Percentiles rank a stretch among this genome's conserved stretches.
Evolutionary conservation across 1,284 basidiomycete genomes (phyloP).

Genomic region (Trichosporon sp.): DNA sequence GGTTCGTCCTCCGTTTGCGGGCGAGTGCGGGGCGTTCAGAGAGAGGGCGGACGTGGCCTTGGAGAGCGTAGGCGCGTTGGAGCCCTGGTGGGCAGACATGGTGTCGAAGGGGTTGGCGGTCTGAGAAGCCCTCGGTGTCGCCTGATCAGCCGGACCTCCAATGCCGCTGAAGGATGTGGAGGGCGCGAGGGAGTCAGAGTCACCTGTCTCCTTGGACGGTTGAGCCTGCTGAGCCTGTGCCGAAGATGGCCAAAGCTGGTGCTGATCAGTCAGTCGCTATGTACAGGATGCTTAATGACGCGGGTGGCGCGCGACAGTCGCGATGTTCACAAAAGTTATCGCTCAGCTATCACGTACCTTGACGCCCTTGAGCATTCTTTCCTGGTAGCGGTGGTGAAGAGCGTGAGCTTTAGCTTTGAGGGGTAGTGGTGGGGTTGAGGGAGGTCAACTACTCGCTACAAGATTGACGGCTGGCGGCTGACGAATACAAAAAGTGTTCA

Average conservation of each 20-base stretch:
- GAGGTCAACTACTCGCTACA: neutral
- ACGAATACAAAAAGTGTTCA: neutral
- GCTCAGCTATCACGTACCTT: slow-evolving; percentile 31
- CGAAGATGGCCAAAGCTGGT: slow-evolving; percentile 47
- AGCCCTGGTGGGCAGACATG: slow-evolving; percentile 15
- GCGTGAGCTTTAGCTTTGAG: neutral
- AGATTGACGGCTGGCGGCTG: neutral
- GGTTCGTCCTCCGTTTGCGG: slow-evolving; percentile 36
- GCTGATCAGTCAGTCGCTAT: slow-evolving; percentile 11
- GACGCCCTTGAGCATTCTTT: slow-evolving; percentile 46
- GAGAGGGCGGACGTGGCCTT: slow-evolving; percentile 42
- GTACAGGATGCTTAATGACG: neutral
- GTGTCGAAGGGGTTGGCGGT: slow-evolving; percentile 67
- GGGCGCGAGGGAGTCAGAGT: slow-evolving; percentile 32
- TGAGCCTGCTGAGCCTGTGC: slow-evolving; percentile 16
- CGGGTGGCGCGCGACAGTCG: slow-evolving; percentile 9
- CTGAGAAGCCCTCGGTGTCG: slow-evolving; percentile 62
- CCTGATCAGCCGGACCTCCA: slow-evolving; percentile 61
- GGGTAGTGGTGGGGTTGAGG: neutral
- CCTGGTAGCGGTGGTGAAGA: neutral
- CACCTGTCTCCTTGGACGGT: slow-evolving; percentile 15
- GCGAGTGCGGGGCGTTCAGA: slow-evolving; percentile 31
- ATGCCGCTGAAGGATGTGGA: slow-evolving; percentile 41
- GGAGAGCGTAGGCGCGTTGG: slow-evolving; percentile 37
- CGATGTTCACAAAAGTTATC: neutral